These are phyloP conservation scores for Heritiera fomes DNA, from an alignment of 345 rosid genomes.

Conservation along the genomic window DNA sequence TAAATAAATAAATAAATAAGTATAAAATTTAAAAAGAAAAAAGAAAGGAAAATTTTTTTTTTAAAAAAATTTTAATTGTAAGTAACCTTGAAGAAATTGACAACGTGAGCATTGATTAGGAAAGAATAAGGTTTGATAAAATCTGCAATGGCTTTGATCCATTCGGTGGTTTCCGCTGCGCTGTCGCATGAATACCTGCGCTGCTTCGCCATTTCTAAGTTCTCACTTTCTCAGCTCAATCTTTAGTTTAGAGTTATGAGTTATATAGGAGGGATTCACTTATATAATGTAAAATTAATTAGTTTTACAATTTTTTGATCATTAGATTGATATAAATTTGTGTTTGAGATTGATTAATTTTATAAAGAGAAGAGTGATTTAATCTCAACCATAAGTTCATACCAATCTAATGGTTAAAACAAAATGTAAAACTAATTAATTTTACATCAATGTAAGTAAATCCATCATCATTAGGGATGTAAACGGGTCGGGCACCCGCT, in stretches of 20 bases:
- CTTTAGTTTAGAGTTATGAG: neutral
- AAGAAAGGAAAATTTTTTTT: neutral
- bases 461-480: too few relatives aligned
- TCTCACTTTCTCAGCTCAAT: neutral
- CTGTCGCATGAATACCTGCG: conserved; percentile 59
- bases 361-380: too few relatives aligned
- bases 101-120: conserved; percentile 60
- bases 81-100: conserved; percentile 74
- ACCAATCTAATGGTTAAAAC: too few relatives aligned
- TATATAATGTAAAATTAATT: too few relatives aligned
- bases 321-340: too few relatives aligned
- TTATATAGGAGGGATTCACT: too few relatives aligned
- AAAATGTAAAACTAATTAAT: too few relatives aligned
- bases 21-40: neutral
- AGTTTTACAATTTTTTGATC: too few relatives aligned
- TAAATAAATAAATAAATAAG: neutral
- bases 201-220: conserved; percentile 11
- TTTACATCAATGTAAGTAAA: too few relatives aligned
- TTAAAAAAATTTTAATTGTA: neutral
- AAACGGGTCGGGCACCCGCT: too few relatives aligned
- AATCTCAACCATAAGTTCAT: too few relatives aligned
- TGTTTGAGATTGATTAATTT: too few relatives aligned
- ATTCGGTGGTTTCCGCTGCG: conserved; percentile 61
- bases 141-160: conserved; percentile 65
- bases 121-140: conserved; percentile 59